Evolutionary conservation across 2,329 filamentous ascomycete genomes (phyloP).

Genomic region (Trichoderma arundinaceum): DNA sequence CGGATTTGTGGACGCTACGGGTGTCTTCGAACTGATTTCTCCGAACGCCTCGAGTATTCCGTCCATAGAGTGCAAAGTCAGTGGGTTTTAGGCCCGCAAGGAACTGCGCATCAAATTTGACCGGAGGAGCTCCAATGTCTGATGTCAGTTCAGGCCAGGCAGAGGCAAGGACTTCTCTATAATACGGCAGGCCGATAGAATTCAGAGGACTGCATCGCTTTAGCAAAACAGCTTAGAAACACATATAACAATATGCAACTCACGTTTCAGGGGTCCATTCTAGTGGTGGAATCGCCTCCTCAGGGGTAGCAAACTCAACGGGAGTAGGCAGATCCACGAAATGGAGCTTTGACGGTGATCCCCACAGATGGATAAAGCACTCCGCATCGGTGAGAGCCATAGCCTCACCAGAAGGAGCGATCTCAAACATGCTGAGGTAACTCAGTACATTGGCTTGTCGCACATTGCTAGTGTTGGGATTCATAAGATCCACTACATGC

Average conservation of each 20-base stretch:
- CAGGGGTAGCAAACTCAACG: slow-evolving; percentile 75
- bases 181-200: slow-evolving; percentile 89
- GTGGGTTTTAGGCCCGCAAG: slow-evolving; percentile 70
- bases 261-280: slow-evolving; percentile 76
- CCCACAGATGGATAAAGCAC: slow-evolving; percentile 84
- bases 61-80: slow-evolving; percentile 79
- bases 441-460: slow-evolving; percentile 78
- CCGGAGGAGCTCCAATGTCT: slow-evolving; percentile 82
- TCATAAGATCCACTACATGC: slow-evolving; percentile 94
- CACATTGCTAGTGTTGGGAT: slow-evolving; percentile 84
- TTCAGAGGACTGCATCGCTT: slow-evolving; percentile 69
- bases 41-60: slow-evolving; percentile 72
- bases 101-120: slow-evolving; percentile 73
- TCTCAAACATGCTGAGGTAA: slow-evolving; percentile 79
- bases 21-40: slow-evolving; percentile 87
- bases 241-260: slow-evolving; percentile 41
- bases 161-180: slow-evolving; percentile 84
- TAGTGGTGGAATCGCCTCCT: slow-evolving; percentile 61
- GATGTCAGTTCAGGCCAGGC: slow-evolving; percentile 88
- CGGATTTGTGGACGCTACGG: slow-evolving; percentile 64
- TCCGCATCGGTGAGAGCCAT: slow-evolving; percentile 81
- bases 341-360: slow-evolving; percentile 81
- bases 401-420: slow-evolving; percentile 86
- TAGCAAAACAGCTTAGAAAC: slow-evolving; percentile 13
- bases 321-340: slow-evolving; percentile 83